These are phyloP conservation scores for Escallonia rubra DNA, from an alignment of 129 eudicot species.

Conservation along the genomic window DNA sequence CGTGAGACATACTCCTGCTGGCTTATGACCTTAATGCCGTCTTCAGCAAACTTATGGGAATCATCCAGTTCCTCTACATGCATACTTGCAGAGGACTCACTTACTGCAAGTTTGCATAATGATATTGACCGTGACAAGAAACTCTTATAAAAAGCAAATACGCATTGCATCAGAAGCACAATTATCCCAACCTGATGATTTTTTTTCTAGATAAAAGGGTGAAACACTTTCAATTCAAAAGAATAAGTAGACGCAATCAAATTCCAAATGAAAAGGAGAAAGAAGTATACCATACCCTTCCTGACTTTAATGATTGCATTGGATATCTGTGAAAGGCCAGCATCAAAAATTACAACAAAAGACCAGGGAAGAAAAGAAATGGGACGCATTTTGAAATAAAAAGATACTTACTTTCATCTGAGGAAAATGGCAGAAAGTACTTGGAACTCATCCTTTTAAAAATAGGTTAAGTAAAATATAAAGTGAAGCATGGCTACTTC, in stretches of 20 bases:
- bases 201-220: not conserved
- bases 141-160: not conserved
- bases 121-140: not conserved
- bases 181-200: not conserved
- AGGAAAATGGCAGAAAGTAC: too few relatives aligned
- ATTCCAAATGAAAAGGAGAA: slow-evolving; percentile 1
- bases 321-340: slow-evolving; percentile 38
- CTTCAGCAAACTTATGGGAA: slow-evolving; percentile 41
- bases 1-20: slow-evolving; percentile 60
- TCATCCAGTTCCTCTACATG: slow-evolving; percentile 66
- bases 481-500: too few relatives aligned
- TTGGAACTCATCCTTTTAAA: too few relatives aligned
- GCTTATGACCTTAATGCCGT: slow-evolving; percentile 42
- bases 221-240: not conserved
- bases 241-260: not conserved
- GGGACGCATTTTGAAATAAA: too few relatives aligned
- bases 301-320: slow-evolving; percentile 40
- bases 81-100: slow-evolving; percentile 32
- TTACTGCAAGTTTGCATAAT: slow-evolving; percentile 24
- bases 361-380: not conserved
- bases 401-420: too few relatives aligned
- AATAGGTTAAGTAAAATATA: too few relatives aligned
- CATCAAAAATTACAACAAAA: slow-evolving; percentile 6
- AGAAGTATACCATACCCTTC: slow-evolving; percentile 47
- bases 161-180: not conserved